Evolutionary conservation across 257 asterid species (phyloP), one percentile per base, ranked within the genome.

Genomic region (Misopates orontium): DNA sequence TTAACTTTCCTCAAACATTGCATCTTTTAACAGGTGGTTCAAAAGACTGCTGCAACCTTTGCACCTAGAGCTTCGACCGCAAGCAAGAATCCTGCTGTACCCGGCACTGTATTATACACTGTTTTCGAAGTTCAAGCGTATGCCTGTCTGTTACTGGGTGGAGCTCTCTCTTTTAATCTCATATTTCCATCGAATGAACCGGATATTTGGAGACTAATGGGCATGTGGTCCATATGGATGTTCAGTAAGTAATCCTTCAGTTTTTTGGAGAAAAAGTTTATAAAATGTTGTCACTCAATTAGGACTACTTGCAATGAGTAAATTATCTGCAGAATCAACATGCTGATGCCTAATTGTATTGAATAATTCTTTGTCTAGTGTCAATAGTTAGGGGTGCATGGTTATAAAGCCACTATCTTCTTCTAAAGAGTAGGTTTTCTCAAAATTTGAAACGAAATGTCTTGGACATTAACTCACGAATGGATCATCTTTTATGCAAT

Each of bases 171-270:
- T 22, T 92, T 87, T 82, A 92, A 92, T 73, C 91, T 92, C 70
- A 69, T 90, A 62, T 87, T 85, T 58, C 98, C 98, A 0, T 93
- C 98, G 16, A 83, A 79, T 64, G 96, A 93, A 63, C 98, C 98
- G 0, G 98, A 93, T 64, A 41, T 93, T 64, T 93, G 98, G 98
- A 87, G 97, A 73, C 83, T 93, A 31, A 90, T 90, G 95, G 94
- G 98, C 62, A 93, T 90, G 97, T 87, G 96, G 96, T 93, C 98
- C 80, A 86, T 90, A 64, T 93, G 98, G 98, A 90, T 93, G 98
- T 93, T 93, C 85, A 93, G 98, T 93, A 84, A 87, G 97, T 66
- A 66, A 48, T 49, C 14, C 74, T 63, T 23, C 59, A 7, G 36
- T 19, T 21, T 18, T 65, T 49, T 50, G 7, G 36, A 22, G 60